Base-by-base conservation (phyloP, 495 filamentous ascomycete species). In the Lophiostoma macrostomum region DNA sequence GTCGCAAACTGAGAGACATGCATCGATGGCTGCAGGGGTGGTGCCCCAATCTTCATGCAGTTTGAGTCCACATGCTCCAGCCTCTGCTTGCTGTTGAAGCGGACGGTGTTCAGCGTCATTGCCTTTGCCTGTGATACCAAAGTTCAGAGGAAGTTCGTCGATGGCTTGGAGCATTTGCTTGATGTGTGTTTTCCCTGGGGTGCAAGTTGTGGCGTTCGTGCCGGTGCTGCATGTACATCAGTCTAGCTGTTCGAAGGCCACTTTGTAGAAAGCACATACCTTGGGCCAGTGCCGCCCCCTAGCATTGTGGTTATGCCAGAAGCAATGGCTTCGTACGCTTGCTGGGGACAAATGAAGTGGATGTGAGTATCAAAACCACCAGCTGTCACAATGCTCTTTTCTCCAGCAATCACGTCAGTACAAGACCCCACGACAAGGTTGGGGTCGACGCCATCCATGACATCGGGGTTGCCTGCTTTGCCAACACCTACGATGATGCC, bases 21-120 rank as follows among this genome's bases (percentile, higher is more conserved):
- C 77, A 66, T 98, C 91, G 69, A 98, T 98, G 12, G 90, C 91
- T 1, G 88, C 84, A 0, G 93, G 93, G 2, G 93, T 95, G 12
- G 81, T 83, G 37, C 93, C 93, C 93, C 93, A 98, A 73, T 98
- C 93, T 71, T 98, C 93, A 66, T 98, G 93, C 6, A 98, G 80
- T 71, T 98, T 98, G 46, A 98, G 76, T 24, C 93, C 93, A 41
- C 87, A 88, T 10, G 82, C 91, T 28, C 93, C 93, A 4, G 93
- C 93, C 45, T 76, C 66, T 56, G 87, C 78, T 71, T 96, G 91
- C 53, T 96, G 88, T 22, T 79, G 77, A 8, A 98, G 80, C 8
- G 87, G 89, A 5, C 64, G 56, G 0, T 77, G 76, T n/a, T 75
- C 76, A 64, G 80, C 83, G 73, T 98, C 94, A 67, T 96, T 98